Percentiles rank a stretch among this genome's conserved stretches.
Conservation (phyloP, 2,329 filamentous ascomycete genomes). For the Cadophora malorum region DNA sequence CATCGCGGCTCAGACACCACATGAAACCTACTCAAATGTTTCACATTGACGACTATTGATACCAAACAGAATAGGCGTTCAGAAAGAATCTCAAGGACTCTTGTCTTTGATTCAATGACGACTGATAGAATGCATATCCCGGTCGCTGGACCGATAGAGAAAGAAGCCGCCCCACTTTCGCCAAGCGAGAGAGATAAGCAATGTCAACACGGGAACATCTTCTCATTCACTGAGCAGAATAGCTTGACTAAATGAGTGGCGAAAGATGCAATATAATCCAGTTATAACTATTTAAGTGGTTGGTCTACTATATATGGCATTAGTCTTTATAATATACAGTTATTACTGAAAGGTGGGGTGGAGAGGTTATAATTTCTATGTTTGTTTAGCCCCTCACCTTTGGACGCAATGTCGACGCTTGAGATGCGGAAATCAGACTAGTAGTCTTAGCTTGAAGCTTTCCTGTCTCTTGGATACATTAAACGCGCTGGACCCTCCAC, state of each 20-base stretch:
- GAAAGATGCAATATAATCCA: too few relatives aligned
- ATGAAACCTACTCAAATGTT: too few relatives aligned
- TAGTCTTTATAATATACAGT: too few relatives aligned
- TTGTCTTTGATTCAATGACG: not conserved
- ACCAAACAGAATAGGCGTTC: too few relatives aligned
- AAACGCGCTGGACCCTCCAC: not conserved
- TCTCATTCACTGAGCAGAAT: not conserved
- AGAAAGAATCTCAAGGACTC: not conserved
- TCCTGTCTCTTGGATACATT: not conserved
- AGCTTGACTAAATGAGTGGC: not conserved
- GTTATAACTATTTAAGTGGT: too few relatives aligned
- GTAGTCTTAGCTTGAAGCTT: not conserved
- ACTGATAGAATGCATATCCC: not conserved
- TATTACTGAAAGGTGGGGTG: too few relatives aligned
- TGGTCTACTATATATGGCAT: too few relatives aligned
- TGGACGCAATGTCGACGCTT: not conserved
- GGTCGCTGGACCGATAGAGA: not conserved
- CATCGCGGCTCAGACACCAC: too few relatives aligned
- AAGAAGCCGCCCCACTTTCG: not conserved
- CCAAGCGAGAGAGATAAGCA: not conserved
- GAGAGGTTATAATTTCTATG: too few relatives aligned
- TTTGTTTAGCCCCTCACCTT: not conserved
- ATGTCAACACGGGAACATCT: not conserved
- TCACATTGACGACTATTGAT: too few relatives aligned
- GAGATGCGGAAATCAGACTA: not conserved